These are phyloP conservation scores for Volvox carteri DNA, from an alignment of 163 green algal species.

Conservation along the genomic window DNA sequence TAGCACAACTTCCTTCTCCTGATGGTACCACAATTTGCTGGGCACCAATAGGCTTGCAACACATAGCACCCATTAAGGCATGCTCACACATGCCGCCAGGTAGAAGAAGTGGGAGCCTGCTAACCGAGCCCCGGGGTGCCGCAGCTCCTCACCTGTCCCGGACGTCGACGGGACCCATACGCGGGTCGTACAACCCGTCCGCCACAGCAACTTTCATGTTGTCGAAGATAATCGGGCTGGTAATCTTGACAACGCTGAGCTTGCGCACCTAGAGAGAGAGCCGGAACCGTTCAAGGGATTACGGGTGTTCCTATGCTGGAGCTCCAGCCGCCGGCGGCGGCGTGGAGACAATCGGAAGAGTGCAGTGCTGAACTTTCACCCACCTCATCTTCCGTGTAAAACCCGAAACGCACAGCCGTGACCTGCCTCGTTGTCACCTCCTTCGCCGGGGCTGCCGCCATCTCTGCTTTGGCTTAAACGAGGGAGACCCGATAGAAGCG, in stretches of 20 bases:
- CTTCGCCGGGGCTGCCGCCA: slow-evolving; percentile 65
- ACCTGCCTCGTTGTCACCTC: slow-evolving; percentile 77
- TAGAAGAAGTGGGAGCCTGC: too few relatives aligned
- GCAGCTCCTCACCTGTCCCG: slow-evolving; percentile 63
- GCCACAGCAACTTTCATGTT: slow-evolving; percentile 83
- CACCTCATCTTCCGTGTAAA: slow-evolving; percentile 94
- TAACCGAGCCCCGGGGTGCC: too few relatives aligned
- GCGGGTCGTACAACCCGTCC: slow-evolving; percentile 95
- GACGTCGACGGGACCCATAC: slow-evolving; percentile 86
- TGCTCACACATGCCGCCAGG: too few relatives aligned
- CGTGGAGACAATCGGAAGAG: too few relatives aligned
- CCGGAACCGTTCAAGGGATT: too few relatives aligned
- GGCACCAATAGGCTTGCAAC: too few relatives aligned
- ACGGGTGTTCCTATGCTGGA: background rate
- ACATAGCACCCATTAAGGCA: too few relatives aligned
- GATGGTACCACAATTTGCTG: too few relatives aligned
- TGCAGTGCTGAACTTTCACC: background rate
- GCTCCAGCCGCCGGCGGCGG: background rate
- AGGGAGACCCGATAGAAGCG: background rate
- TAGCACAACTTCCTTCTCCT: too few relatives aligned
- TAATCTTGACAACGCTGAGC: slow-evolving; percentile 92
- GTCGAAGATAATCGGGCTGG: slow-evolving; percentile 90
- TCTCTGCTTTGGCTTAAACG: slow-evolving; percentile 1
- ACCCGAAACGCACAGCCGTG: slow-evolving; percentile 82
- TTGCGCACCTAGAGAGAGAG: slow-evolving; percentile 55